Base-by-base conservation (phyloP, 768 basidiomycete genomes). In the Lactifluus subvellereus region DNA sequence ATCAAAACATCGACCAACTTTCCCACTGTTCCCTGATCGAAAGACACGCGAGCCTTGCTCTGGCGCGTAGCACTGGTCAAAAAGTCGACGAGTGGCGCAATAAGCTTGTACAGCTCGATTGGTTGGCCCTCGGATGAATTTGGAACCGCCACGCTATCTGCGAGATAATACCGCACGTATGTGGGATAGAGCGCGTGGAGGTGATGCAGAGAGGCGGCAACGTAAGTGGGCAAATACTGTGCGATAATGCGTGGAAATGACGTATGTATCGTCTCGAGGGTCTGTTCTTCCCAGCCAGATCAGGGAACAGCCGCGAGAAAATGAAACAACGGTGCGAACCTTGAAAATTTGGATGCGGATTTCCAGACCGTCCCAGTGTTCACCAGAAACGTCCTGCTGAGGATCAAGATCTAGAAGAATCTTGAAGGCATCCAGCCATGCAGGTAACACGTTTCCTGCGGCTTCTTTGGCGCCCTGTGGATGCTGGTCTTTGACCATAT, bases 401-500 rank as follows among this genome's bases (percentile, higher is more conserved):
- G 88, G 82, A 71, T 91, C 85, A 22, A 83, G 73, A 55, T 76
- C 79, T 27, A 98, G 77, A 14, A 98, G 78, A 16, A 85, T 83
- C 65, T 84, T 85, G 78, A 98, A 94, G 0, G 91, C 91, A 42
- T 89, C 87, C n/a, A 98, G 75, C 97, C 97, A 99, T 16, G 86
- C 79, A 1, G 95, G 92, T 6, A 96, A 82, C 47, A 98, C 85
- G 49, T 84, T 81, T 30, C 83, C 85, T 38, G 84, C 83, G 0
- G 94, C 94, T 67, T 91, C 87, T 69, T 89, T 89, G 42, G 91
- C 91, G 0, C 90, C 84, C 61, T 88, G 84, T 0, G 94, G 92
- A 68, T 94, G 88, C 67, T 94, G 88, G 40, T 94, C 93, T 72
- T 94, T 94, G 60, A 98, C 93, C 86, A 95, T 98, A 74, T 90